Base-by-base conservation (phyloP, 2,329 filamentous ascomycete genomes). In the Alternaria solani region DNA sequence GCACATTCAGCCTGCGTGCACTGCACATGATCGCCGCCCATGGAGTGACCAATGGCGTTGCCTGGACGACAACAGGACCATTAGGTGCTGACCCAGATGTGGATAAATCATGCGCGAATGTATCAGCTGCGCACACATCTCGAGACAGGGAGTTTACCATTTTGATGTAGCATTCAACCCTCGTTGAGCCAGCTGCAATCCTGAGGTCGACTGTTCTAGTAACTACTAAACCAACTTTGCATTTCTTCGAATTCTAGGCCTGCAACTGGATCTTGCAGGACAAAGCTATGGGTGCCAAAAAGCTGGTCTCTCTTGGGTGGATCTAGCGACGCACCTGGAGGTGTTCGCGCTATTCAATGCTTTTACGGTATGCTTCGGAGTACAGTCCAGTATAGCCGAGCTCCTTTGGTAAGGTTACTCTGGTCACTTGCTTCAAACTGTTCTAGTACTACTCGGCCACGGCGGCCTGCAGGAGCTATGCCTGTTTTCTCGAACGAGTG, bases 21-120 rank as follows among this genome's bases (percentile, higher is more conserved):
- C 30, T 49, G 32, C 46, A 48, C 30, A 49, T 49, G 46, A 49
- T 30, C 46, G 46, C 26, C 46, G 46, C 46, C 20, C 23, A 26
- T n/a, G 20, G 32, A 49, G 20, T 23, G 20, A 7, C 46, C 46
- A 49, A 49, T 49, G 32, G 25, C 20, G 46, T 34, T 36, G 46
- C 36, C 46, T 49, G 46, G 16, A 36, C 46, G 30, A 36, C 34
- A 23, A 38, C 1, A 34, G 23, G 16, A 49, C 11, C 46, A 25
- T 25, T 32, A n/a, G 7, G 32, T 23, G 28, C 57, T 61, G 51
- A 48, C 32, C 42, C 34, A n/a, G 18, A 34, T 42, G 3, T 23
- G 46, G 30, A 32, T 36, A 25, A 16, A 25, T 49, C 46, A 49
- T 30, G 30, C 36, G 32, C 14, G 9, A 12, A 9, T 25, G 30